A percentile compares a stretch with the other conserved stretches of the same genome.
Evolutionary conservation across 257 asterid genomes (phyloP).

Genomic region (Solanum tarijense): DNA sequence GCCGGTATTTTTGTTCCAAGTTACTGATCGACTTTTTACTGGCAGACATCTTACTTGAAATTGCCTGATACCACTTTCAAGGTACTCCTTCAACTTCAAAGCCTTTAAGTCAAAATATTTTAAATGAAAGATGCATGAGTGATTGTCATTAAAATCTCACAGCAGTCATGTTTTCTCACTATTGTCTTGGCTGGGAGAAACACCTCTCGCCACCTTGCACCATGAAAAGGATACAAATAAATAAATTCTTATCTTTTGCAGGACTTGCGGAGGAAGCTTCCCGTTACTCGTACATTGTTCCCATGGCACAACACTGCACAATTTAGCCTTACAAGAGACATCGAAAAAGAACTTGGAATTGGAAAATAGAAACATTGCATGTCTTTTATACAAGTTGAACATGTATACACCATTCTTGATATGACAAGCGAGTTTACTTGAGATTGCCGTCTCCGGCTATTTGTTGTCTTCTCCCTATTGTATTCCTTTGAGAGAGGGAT

Average conservation of each 20-base stretch:
- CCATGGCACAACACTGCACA: slow-evolving; percentile 94
- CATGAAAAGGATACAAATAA: neutral
- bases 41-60: slow-evolving; percentile 65
- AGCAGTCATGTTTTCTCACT: neutral
- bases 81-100: slow-evolving; percentile 31
- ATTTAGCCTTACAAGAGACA: slow-evolving; percentile 80
- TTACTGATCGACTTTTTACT: slow-evolving; percentile 2
- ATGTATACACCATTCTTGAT: neutral
- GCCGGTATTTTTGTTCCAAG: neutral
- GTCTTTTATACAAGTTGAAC: neutral
- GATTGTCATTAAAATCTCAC: neutral
- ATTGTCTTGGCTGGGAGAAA: neutral
- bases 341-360: slow-evolving; percentile 67
- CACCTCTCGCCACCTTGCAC: neutral
- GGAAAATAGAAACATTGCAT: slow-evolving; percentile 23
- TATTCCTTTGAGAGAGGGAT: neutral
- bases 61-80: slow-evolving; percentile 93
- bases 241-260: slow-evolving; percentile 8
- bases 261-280: slow-evolving; percentile 98
- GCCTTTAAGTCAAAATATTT: neutral
- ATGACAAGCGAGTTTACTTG: neutral
- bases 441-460: neutral
- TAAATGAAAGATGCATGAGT: neutral
- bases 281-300: slow-evolving; percentile 87
- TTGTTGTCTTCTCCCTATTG: neutral